Base-by-base conservation (phyloP, 257 asterid genomes). In the Primulina eburnea region DNA sequence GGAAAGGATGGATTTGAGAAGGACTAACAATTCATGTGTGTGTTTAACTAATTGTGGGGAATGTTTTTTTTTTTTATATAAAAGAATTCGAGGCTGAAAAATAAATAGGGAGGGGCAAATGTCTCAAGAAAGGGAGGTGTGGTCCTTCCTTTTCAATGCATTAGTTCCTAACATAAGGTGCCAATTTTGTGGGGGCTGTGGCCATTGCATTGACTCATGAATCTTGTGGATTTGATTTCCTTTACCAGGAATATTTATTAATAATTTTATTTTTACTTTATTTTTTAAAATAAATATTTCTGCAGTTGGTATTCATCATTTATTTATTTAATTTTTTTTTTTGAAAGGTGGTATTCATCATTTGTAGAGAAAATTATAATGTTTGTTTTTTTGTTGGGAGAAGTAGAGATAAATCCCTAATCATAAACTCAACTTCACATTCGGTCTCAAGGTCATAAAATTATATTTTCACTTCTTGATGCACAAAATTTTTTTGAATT, bases 141-240 rank as follows among this genome's bases (percentile, higher is more conserved):
- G 91, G 90, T 84, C 95, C 91, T 88, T 74, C 57, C 59, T 73
- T 73, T 67, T 67, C 20, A 77, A 76, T 81, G 82, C 81, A 83
- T 40, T 70, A 71, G 76, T 71, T 73, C 73, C 77, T 62, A 43
- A 77, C 69, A 73, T 33, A 56, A 78, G 71, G 82, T 78, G 71
- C 76, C 85, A 65, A 57, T 69, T 79, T 47, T 81, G 79, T 78
- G 76, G 82, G 53, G 63, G 68, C 32, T 62, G 28, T 73, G 21
- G n/a, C 68, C 60, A 62, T 71, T 21, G 65, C 77, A 75, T 76
- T 78, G 80, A 79, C 84, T 34, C 34, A 47, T 80, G 69, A 72
- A 69, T 76, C 64, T 32, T 64, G 29, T 52, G 63, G 60, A 35
- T 77, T 62, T 67, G 57, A 12, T 38, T 72, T 38, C 65, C 73